Base-by-base conservation (phyloP, 2,329 filamentous ascomycete genomes). In the Cercospora sp. region DNA sequence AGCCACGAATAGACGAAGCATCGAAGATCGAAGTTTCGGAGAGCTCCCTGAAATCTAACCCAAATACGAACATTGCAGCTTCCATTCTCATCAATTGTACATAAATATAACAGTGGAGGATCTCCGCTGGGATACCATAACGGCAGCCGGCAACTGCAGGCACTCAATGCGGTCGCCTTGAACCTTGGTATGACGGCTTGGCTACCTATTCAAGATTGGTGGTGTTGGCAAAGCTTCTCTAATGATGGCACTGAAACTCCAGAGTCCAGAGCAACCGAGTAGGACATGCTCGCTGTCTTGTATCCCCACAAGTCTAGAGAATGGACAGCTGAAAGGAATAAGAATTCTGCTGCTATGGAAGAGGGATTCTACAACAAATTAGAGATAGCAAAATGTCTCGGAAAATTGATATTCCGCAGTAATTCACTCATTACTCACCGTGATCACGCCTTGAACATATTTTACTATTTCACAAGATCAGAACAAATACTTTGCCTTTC, bases 121-220 rank as follows among this genome's bases (percentile, higher is more conserved):
- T 61, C 36, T 39, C 33, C 36, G 42, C 59, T 26, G 23, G 59
- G 59, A 51, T 51, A 28, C 20, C 48, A 48, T 16, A 23, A 13
- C 48, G 36, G 39, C 8, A 20, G 33, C 36, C 26, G 36, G 42
- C 20, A 9, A 62, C 20, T 9, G n/a, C 60, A 45, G 60, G n/a
- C 28, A 28, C 26, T 62, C 48, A 53, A n/a, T 6, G 28, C 70
- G 65, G 13, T 28, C 12, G 18, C 45, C 20, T 18, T 30, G 10
- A 28, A 61, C 23, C 36, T 28, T 28, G 20, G 16, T 28, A 42
- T 51, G 60, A 45, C 36, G 13, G 23, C 60, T 51, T 62, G 60
- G 60, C 60, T 62, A 48, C 60, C 60, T 60, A 5, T 60, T 60
- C 30, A 10, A 60, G 31, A 10, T 9, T 39, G 28, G 58, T 9